These are phyloP conservation scores for Diaporthe capsici DNA, from an alignment of 2,329 filamentous ascomycete genomes.

Conservation along the genomic window DNA sequence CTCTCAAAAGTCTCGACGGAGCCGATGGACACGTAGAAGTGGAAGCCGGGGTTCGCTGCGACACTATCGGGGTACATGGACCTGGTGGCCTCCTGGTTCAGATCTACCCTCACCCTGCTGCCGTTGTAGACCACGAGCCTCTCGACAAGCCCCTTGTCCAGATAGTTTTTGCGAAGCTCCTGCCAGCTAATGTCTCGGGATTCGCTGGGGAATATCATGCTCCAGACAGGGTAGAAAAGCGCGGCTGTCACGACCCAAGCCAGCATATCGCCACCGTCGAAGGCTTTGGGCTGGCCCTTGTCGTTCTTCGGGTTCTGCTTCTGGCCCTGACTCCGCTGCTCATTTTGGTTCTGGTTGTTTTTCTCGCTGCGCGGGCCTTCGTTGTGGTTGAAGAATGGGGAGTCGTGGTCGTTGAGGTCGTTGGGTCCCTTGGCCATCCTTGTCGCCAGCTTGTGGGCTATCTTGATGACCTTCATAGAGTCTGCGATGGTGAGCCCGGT, in stretches of 20 bases:
- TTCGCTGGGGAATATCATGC: slow-evolving; percentile 59
- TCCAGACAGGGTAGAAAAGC: slow-evolving; percentile 59
- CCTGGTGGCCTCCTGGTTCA: slow-evolving; percentile 81
- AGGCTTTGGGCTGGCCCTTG: slow-evolving; percentile 42
- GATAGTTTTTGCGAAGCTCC: slow-evolving; percentile 92
- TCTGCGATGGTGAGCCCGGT: slow-evolving; percentile 59
- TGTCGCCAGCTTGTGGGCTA: slow-evolving; percentile 70
- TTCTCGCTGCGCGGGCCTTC: slow-evolving; percentile 46
- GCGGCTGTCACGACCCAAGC: slow-evolving; percentile 58
- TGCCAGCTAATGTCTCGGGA: slow-evolving; percentile 94
- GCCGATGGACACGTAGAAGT: slow-evolving; percentile 96
- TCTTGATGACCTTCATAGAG: slow-evolving; percentile 71
- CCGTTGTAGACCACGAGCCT: slow-evolving; percentile 87
- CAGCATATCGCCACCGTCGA: slow-evolving; percentile 67
- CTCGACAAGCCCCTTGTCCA: slow-evolving; percentile 96
- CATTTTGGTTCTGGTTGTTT: slow-evolving; percentile 40
- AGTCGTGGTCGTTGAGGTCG: slow-evolving; percentile 46
- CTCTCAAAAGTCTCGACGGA: slow-evolving; percentile 94
- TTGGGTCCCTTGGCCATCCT: slow-evolving; percentile 47
- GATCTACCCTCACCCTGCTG: slow-evolving; percentile 77
- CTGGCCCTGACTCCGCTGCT: slow-evolving; percentile 39
- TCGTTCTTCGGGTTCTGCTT: slow-evolving; percentile 46
- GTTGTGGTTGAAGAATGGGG: slow-evolving; percentile 46
- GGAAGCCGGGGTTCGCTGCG: slow-evolving; percentile 77
- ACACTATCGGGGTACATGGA: slow-evolving; percentile 83